phyloP scores from a whole-genome alignment of 306 rosid genomes.

The Medicago arabica region DNA sequence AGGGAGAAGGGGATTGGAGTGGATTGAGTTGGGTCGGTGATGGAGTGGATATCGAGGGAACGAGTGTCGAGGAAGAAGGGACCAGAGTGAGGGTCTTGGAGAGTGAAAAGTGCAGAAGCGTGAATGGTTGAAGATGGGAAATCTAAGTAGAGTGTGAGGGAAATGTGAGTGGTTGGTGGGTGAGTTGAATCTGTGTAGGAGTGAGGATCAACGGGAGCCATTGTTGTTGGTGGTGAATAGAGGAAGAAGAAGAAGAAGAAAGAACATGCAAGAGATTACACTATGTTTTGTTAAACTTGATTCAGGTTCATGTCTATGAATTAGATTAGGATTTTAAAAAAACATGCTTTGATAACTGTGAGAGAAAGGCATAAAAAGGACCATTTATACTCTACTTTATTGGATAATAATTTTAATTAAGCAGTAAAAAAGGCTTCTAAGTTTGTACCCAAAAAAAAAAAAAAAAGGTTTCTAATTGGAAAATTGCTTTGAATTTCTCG shows the following conservation, averaged over 20 bases:
- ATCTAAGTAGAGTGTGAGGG: conserved; percentile 73
- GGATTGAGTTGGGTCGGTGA: conserved; percentile 49
- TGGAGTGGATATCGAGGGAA: conserved; percentile 62
- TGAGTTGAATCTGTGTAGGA: conserved; percentile 79
- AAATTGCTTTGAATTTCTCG: too few relatives aligned
- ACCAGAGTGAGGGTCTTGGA: conserved; percentile 60
- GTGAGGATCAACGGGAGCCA: conserved; percentile 92
- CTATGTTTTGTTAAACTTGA: background rate
- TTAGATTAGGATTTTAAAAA: too few relatives aligned
- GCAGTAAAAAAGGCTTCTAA: too few relatives aligned
- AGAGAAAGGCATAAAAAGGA: too few relatives aligned
- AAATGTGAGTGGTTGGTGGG: conserved; percentile 57
- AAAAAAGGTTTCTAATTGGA: too few relatives aligned
- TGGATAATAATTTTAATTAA: too few relatives aligned
- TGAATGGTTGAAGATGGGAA: conserved; percentile 68
- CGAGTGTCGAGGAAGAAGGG: conserved; percentile 81
- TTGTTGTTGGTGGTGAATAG: background rate
- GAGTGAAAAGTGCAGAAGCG: conserved; percentile 66
- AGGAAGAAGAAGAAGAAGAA: background rate
- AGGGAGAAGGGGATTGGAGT: conserved; percentile 59
- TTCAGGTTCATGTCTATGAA: background rate
- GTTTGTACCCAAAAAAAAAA: too few relatives aligned
- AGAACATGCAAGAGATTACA: background rate
- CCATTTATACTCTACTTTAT: too few relatives aligned
- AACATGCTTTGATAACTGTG: background rate